Base-by-base conservation (phyloP, 2,329 filamentous ascomycete genomes). In the Fusarium nelsonii region DNA sequence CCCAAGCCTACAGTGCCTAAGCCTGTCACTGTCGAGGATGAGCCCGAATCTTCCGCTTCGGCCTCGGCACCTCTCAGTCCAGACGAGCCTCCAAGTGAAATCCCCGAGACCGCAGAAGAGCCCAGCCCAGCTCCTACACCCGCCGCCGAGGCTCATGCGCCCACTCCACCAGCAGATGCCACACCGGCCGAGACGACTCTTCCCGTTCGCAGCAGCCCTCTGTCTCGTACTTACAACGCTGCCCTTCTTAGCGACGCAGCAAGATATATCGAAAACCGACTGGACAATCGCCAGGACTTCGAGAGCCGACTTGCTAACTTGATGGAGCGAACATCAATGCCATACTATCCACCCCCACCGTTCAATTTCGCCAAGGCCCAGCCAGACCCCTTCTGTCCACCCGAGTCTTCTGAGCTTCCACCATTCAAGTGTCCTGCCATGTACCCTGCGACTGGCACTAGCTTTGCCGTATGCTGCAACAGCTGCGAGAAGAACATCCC, bases 401-500 rank as follows among this genome's bases (percentile, higher is more conserved):
- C 67, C 8, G 52, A 53, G 46, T 41, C 46, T 39, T 32, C 32
- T 26, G 28, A 43, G 23, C 20, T 30, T 8, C 32, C 58, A 15
- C 26, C 58, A 20, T 41, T 52, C 7, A 32, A 57, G 15, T 56
- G 50, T 20, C 45, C 59, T 23, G 14, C 56, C 14, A 28, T 62
- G n/a, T 70, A 57, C 52, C 63, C 70, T 33, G 55, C 64, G 11
- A 49, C 65, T 49, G 68, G 72, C 9, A 53, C 73, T 41, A 57
- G 60, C 36, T 97, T 94, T 80, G 92, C 92, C 14, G 94, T 99
- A 44, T 97, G 92, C 84, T 99, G 96, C 87, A 98, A 99, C 82
- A 87, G 88, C 78, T 99, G 96, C 80, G 91, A 93, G 71, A 84
- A 84, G 65, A 88, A 90, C 41, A 93, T 97, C 74, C 87, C 91